Percentiles rank a stretch among this genome's conserved stretches.
These are phyloP conservation scores for Fraxinus sp. DNA, from an alignment of 305 asterid species.

Conservation along the genomic window DNA sequence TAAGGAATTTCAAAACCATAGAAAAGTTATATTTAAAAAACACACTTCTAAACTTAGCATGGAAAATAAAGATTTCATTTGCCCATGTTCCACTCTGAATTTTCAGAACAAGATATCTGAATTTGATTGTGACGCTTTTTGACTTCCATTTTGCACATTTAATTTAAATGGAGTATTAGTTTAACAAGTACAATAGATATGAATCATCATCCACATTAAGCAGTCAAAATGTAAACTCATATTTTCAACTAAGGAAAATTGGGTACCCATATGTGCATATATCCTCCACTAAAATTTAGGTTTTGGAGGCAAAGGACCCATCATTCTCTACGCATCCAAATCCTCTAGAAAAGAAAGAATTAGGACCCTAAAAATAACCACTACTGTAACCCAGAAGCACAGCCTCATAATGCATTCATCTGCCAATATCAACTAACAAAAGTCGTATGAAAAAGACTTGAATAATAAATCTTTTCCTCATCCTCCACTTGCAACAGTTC, in stretches of 20 bases:
- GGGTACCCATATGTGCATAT: neutral
- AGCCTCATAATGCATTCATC: neutral
- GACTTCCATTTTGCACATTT: neutral
- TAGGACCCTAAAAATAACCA: neutral
- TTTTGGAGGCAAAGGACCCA: neutral
- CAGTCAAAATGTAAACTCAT: neutral
- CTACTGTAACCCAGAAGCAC: neutral
- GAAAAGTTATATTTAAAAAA: neutral
- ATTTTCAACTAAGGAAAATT: neutral
- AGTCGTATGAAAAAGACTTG: neutral
- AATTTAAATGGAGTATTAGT: neutral
- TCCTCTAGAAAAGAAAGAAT: neutral
- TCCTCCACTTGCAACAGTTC: neutral
- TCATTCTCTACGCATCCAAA: neutral
- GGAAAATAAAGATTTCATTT: conserved; percentile 5
- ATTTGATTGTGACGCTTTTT: conserved; percentile 13
- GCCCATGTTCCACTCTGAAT: neutral
- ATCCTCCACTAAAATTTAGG: conserved; percentile 2
- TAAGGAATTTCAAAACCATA: neutral
- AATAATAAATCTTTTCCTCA: neutral
- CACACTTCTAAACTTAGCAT: neutral
- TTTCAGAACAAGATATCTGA: conserved; percentile 5
- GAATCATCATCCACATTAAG: conserved; percentile 6
- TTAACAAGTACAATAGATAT: neutral
- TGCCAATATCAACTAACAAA: neutral